A percentile compares a stretch with the other conserved stretches of the same genome.
Conservation (phyloP, 1,284 basidiomycete genomes). For the Puccinia polysora region DNA sequence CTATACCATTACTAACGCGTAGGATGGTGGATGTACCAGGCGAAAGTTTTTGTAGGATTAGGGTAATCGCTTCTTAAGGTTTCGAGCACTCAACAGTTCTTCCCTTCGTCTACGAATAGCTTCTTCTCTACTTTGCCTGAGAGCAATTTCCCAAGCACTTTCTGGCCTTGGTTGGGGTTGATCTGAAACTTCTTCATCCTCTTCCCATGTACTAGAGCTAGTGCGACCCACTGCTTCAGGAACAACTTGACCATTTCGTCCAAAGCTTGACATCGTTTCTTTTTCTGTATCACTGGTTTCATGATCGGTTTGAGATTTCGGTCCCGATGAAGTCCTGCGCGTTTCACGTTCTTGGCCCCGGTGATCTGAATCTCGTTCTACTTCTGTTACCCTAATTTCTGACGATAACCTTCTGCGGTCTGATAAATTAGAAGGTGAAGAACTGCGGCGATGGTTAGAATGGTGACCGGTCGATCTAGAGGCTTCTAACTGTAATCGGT, state of each 20-base stretch:
- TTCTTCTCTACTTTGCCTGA: constrained; percentile 39
- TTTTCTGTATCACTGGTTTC: too few relatives aligned
- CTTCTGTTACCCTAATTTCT: too few relatives aligned
- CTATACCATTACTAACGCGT: too few relatives aligned
- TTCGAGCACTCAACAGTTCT: constrained; percentile 21
- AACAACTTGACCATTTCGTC: background rate
- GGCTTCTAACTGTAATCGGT: background rate
- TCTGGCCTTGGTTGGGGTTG: too few relatives aligned
- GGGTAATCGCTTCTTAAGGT: background rate
- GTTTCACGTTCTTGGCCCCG: too few relatives aligned
- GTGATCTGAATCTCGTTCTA: too few relatives aligned
- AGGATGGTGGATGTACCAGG: too few relatives aligned
- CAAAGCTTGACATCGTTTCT: background rate
- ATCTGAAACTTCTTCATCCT: background rate
- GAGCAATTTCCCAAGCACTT: constrained; percentile 29
- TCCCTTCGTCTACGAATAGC: constrained; percentile 30
- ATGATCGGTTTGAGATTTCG: too few relatives aligned
- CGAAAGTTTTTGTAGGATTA: too few relatives aligned
- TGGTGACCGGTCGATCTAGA: background rate
- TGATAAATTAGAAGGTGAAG: background rate
- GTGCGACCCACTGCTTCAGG: background rate
- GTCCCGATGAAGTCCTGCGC: too few relatives aligned
- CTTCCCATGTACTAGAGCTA: too few relatives aligned
- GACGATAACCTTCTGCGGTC: background rate
- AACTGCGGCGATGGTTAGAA: background rate